These are phyloP conservation scores for Russula earlei DNA, from an alignment of 768 basidiomycete genomes.

Conservation along the genomic window DNA sequence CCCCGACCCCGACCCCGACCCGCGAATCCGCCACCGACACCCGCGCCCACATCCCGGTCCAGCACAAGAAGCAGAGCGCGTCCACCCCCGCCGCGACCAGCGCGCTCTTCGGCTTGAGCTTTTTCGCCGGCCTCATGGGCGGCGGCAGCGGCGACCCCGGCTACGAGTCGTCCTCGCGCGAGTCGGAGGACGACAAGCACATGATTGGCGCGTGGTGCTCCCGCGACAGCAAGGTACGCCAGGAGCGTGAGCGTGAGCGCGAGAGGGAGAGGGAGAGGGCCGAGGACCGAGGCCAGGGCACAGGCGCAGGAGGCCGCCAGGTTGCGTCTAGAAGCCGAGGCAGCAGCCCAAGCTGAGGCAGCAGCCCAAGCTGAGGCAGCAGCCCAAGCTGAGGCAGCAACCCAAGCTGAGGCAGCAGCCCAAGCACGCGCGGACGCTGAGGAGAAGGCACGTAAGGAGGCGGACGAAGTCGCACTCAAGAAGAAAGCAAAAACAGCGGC, in stretches of 20 bases:
- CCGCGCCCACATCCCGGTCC: neutral
- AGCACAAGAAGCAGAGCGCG: conserved; percentile 9
- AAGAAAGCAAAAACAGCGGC: neutral
- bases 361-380: neutral
- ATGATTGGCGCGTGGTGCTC: conserved; percentile 13
- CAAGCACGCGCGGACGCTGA: neutral
- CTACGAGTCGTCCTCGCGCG: conserved; percentile 15
- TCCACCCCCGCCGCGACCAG: neutral
- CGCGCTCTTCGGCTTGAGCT: neutral
- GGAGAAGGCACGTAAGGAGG: neutral
- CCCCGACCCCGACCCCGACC: neutral
- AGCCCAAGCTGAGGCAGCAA: neutral
- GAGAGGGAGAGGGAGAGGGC: too few species aligned
- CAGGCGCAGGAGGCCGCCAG: conserved; percentile 1
- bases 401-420: neutral
- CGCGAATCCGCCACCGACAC: neutral
- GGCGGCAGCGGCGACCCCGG: conserved; percentile 1
- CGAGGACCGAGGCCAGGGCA: neutral
- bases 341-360: neutral
- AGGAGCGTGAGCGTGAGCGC: conserved; percentile 14
- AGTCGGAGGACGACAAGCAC: conserved; percentile 10
- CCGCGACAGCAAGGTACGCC: neutral
- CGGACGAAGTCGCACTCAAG: neutral
- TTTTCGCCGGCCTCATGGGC: neutral
- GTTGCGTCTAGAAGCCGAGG: conserved; percentile 7